phyloP scores from a whole-genome alignment of 148 eudicot species.

The Chenopodium quinoa region DNA sequence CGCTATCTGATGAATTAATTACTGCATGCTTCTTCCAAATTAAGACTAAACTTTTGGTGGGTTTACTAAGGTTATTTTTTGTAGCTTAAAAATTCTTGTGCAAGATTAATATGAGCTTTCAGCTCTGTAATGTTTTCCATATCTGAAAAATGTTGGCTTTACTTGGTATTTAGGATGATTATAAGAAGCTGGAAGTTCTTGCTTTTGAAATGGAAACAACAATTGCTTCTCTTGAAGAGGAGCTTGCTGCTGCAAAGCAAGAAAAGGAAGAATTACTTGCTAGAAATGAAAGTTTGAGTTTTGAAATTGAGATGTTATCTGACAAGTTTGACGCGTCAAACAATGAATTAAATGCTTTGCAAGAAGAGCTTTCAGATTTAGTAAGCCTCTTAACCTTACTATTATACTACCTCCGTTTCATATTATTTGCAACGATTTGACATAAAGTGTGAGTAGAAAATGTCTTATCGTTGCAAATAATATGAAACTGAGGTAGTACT shows the following conservation, averaged over 20 bases:
- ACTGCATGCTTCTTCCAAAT: not conserved
- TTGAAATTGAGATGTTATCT: slow-evolving; percentile 57
- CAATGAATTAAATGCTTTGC: slow-evolving; percentile 44
- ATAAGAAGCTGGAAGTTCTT: slow-evolving; percentile 83
- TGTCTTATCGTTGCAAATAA: too few relatives aligned
- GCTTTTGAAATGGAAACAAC: slow-evolving; percentile 96
- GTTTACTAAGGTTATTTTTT: not conserved
- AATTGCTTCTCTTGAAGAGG: slow-evolving; percentile 81
- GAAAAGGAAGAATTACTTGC: slow-evolving; percentile 56
- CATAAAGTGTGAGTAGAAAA: too few relatives aligned
- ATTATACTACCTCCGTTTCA: too few relatives aligned
- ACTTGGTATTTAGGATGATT: slow-evolving; percentile 56
- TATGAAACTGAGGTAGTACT: too few relatives aligned
- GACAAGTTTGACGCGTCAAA: slow-evolving; percentile 52
- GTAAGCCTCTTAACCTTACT: slow-evolving; percentile 42
- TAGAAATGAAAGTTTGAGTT: slow-evolving; percentile 58
- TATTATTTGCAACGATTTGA: too few relatives aligned
- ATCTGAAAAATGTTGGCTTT: slow-evolving; percentile 7
- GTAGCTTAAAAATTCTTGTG: not conserved
- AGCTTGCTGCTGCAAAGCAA: slow-evolving; percentile 55
- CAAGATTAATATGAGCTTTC: not conserved
- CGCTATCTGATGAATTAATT: not conserved
- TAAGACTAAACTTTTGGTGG: not conserved
- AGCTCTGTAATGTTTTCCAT: not conserved
- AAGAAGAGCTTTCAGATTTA: slow-evolving; percentile 60